Evolutionary conservation across 306 rosid species (phyloP).

Genomic region (Fragaria vesca): DNA sequence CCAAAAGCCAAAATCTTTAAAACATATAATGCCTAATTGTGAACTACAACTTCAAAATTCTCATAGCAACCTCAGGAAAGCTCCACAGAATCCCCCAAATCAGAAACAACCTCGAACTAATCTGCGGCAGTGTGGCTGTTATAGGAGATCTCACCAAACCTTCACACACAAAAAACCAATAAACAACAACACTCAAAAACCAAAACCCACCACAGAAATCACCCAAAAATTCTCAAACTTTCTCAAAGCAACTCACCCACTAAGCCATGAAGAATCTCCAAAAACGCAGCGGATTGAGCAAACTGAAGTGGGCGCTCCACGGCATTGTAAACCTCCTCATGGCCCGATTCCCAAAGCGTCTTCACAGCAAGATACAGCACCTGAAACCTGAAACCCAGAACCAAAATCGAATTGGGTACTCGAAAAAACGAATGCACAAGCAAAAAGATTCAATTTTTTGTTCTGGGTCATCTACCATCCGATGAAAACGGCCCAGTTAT

Average conservation of each 20-base stretch:
- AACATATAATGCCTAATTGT: not conserved
- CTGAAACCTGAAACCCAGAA: conserved; percentile 47
- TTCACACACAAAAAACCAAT: conserved; percentile 19
- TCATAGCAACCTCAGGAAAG: conserved; percentile 61
- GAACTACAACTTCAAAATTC: not conserved
- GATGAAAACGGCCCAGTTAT: conserved; percentile 67
- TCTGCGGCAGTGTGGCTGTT: conserved; percentile 81
- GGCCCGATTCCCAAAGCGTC: conserved; percentile 61
- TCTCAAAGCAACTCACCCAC: conserved; percentile 54
- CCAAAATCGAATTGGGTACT: not conserved
- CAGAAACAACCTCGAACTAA: conserved; percentile 68
- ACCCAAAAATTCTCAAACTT: not conserved
- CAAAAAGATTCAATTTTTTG: not conserved
- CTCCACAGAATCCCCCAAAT: conserved; percentile 90
- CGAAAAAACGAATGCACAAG: not conserved
- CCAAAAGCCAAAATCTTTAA: not conserved
- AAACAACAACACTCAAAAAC: not conserved
- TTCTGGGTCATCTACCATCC: conserved; percentile 57
- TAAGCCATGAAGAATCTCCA: conserved; percentile 90
- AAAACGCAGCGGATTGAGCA: conserved; percentile 76
- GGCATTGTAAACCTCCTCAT: conserved; percentile 64
- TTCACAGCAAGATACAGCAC: conserved; percentile 58
- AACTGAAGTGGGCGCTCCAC: conserved; percentile 63
- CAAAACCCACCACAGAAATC: conserved; percentile 1
- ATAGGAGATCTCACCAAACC: conserved; percentile 87